phyloP scores from a whole-genome alignment of 2,329 filamentous ascomycete species.

The Epichloe gansuensis region DNA sequence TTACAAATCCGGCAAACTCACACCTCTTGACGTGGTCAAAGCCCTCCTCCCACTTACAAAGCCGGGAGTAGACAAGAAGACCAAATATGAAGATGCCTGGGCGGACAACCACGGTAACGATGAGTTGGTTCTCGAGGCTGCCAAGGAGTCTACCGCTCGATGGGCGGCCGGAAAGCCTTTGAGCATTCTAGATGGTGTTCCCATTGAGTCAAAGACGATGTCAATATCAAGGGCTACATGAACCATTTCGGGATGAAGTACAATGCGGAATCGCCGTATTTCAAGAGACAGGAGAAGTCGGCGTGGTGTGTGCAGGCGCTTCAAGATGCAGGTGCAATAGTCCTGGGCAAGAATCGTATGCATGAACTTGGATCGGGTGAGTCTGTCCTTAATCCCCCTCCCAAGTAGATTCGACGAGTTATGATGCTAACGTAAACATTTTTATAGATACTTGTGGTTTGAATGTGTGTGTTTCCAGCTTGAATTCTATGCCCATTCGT shows the following conservation, averaged over 20 bases:
- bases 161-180: constrained; percentile 55
- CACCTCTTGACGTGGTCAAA: constrained; percentile 60
- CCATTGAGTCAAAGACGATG: constrained; percentile 75
- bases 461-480: constrained; percentile 36
- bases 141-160: constrained; percentile 59
- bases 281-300: constrained; percentile 41
- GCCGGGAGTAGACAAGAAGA: constrained; percentile 38
- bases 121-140: constrained; percentile 53
- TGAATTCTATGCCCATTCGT: background rate
- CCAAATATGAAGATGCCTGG: constrained; percentile 61
- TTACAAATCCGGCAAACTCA: constrained; percentile 57
- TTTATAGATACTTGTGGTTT: constrained; percentile 63
- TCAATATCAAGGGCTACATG: constrained; percentile 57
- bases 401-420: background rate
- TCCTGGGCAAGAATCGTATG: constrained; percentile 69
- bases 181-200: constrained; percentile 67
- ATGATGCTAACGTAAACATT: background rate
- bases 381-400: constrained; percentile 21
- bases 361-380: constrained; percentile 60
- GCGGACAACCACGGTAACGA: constrained; percentile 46
- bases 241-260: constrained; percentile 52
- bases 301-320: constrained; percentile 61
- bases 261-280: constrained; percentile 39
- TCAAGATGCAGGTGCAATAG: constrained; percentile 61
- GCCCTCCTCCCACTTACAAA: constrained; percentile 59